A percentile compares a stretch with the other conserved stretches of the same genome.
Evolutionary conservation across 2,329 filamentous ascomycete species (phyloP).

Genomic region (Colletotrichum liriopes): DNA sequence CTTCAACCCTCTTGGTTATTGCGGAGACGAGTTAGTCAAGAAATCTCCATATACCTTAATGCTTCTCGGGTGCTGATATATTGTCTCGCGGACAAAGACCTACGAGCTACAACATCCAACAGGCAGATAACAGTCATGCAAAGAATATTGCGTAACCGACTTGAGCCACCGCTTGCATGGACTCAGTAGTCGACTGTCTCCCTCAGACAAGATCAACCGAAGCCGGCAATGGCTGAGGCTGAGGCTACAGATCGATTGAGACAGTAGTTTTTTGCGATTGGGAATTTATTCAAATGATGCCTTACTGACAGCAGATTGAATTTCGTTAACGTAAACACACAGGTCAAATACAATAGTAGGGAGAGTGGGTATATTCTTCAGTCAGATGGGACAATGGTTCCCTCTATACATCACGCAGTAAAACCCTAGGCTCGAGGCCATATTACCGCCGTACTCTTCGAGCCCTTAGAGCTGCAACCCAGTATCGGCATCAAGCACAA

Average conservation of each 20-base stretch:
- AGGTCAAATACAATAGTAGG: not conserved
- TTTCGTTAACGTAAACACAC: not conserved
- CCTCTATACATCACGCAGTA: not conserved
- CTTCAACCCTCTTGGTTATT: too few relatives aligned
- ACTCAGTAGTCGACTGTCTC: too few relatives aligned
- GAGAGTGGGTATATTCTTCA: conserved; percentile 6
- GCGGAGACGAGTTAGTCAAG: too few relatives aligned
- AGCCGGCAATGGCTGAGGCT: not conserved
- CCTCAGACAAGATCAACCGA: too few relatives aligned
- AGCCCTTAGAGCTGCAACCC: not conserved
- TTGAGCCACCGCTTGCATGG: too few relatives aligned
- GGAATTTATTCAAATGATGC: not conserved
- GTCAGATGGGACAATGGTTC: not conserved
- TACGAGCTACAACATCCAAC: too few relatives aligned
- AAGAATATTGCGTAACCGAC: too few relatives aligned
- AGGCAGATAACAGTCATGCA: too few relatives aligned
- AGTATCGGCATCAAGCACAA: not conserved
- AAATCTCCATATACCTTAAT: too few relatives aligned
- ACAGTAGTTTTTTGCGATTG: not conserved
- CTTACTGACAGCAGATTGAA: not conserved
- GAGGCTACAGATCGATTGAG: not conserved
- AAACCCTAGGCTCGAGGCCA: not conserved
- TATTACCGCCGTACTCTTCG: not conserved
- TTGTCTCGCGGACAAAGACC: too few relatives aligned
- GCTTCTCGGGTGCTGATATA: too few relatives aligned